Evolutionary conservation across 495 filamentous ascomycete species (phyloP), one percentile per base, ranked within the genome.

Genomic region (Hypoxylon fragiforme): DNA sequence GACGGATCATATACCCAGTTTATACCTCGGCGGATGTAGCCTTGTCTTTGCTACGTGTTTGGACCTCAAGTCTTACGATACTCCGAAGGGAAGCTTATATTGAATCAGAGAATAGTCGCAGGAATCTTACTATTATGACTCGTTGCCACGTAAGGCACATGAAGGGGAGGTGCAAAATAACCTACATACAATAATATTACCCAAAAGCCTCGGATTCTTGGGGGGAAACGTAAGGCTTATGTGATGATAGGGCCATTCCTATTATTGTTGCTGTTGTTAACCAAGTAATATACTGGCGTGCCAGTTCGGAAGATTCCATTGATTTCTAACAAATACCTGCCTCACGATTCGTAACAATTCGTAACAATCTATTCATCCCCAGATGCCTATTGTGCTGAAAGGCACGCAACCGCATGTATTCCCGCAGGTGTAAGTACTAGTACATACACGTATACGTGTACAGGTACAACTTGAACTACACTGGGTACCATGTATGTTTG

Each of bases 121-220:
- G 58, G 58, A 62, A 21, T 62, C 58, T 62, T 62, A 62, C 58
- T 56, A 52, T 50, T 42, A 56, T 50, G 46, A 55, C 36, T 47
- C 46, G 35, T 43, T 54, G 57, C 57, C 51, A 61, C 57, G 51
- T 61, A 61, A 47, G 46, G 41, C 12, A 16, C 4, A 41, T 22
- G 32, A 11, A 12, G 49, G 37, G 39, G 26, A 42, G 35, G 39
- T 42, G 44, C 21, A 53, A 26, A 50, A 44, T 32, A 35, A 54
- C 45, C 24, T 28, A 28, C 24, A 28, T 28, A 28, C 24, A 9
- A 54, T 37, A 28, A 50, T 50, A 50, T 54, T 34, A 60, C 50
- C 50, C 35, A 44, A 30, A 42, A 15, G 34, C 19, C 8, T 41
- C 26, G 39, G 40, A 44, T 50, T 50, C 39, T 51, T 55, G 40